A percentile compares a stretch with the other conserved stretches of the same genome.
Evolutionary conservation across 805 yeast species (phyloP).

Genomic region (Lipomyces orientalis): DNA sequence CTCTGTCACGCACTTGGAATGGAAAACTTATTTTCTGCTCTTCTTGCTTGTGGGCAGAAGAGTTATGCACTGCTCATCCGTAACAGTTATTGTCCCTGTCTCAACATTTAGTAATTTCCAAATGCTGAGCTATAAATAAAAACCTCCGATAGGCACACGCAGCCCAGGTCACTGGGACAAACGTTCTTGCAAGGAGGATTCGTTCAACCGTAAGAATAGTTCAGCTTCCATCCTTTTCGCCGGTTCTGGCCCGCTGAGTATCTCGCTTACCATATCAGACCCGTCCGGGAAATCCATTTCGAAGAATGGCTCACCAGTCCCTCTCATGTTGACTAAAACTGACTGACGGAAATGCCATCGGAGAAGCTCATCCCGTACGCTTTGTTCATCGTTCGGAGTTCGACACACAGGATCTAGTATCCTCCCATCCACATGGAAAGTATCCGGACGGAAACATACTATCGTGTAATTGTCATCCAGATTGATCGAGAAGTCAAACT

Average conservation of each 20-base stretch:
- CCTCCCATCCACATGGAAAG: slow-evolving; percentile 2
- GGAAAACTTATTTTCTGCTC: background rate
- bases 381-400: background rate
- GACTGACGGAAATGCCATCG: slow-evolving; percentile 7
- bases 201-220: background rate
- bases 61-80: background rate
- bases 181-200: background rate
- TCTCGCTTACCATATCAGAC: background rate
- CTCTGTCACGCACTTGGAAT: background rate
- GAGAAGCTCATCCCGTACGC: slow-evolving; percentile 3
- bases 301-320: background rate
- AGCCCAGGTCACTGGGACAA: too few relatives aligned
- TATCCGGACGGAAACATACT: background rate
- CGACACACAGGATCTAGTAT: slow-evolving; percentile 1
- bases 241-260: background rate
- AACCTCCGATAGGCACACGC: too few relatives aligned
- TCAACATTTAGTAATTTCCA: background rate
- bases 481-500: background rate
- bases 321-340: background rate
- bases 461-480: slow-evolving; percentile 2
- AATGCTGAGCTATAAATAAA: background rate
- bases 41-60: background rate
- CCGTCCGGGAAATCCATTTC: background rate
- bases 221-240: slow-evolving; percentile 2
- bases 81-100: background rate